Evolutionary conservation across 192 early-diverging fungal genomes (phyloP).

Genomic region (Helicostylum pulchrum): DNA sequence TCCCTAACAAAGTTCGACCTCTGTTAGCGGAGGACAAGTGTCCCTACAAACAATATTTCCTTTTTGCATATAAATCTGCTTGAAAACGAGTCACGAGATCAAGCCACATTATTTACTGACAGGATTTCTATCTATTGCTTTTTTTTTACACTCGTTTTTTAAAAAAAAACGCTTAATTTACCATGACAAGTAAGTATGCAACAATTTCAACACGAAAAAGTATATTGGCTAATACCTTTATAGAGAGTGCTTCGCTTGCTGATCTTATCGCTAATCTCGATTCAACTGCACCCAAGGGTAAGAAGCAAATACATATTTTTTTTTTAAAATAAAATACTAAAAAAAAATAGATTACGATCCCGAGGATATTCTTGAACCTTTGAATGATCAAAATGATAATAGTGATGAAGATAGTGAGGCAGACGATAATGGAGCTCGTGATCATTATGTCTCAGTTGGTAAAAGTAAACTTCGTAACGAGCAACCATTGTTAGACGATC

Average conservation of each 20-base stretch:
- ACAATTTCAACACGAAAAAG: no score
- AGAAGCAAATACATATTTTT: background rate
- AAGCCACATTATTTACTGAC: no score
- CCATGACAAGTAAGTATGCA: no score
- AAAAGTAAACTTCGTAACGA: constrained; percentile 64
- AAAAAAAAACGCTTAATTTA: no score
- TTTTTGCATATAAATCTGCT: no score
- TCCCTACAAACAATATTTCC: no score
- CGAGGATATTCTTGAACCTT: constrained; percentile 48
- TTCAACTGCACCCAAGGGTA: constrained; percentile 55
- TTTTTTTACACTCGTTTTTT: no score
- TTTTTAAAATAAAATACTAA: background rate
- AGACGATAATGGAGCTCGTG: constrained; percentile 50
- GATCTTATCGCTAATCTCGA: constrained; percentile 52
- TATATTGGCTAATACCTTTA: no score
- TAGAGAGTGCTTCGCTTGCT: background rate
- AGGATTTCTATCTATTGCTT: no score
- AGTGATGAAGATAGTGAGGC: constrained; percentile 38
- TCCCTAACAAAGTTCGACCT: no score
- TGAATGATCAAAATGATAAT: constrained; percentile 40
- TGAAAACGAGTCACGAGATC: no score
- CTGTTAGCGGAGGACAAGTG: no score
- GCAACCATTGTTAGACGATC: constrained; percentile 63
- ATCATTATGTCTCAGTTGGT: constrained; percentile 69
- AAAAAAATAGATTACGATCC: constrained; percentile 61